These are phyloP conservation scores for Chaetomium globosum DNA, from an alignment of 2,329 filamentous ascomycete genomes.

Conservation along the genomic window DNA sequence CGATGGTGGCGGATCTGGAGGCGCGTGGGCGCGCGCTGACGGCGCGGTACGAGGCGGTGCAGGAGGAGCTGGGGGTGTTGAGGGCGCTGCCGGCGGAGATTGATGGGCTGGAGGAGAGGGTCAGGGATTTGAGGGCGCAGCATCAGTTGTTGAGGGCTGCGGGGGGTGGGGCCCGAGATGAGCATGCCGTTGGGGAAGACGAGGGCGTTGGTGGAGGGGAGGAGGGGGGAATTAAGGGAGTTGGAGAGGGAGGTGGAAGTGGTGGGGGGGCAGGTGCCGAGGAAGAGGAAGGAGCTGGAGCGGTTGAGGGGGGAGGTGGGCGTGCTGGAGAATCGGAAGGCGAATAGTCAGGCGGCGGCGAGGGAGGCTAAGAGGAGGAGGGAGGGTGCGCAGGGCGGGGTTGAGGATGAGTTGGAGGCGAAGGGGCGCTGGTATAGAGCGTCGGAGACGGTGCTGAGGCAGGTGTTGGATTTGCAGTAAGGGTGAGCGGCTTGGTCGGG, in stretches of 20 bases:
- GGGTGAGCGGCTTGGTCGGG: slow-evolving; percentile 34
- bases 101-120: slow-evolving; percentile 46
- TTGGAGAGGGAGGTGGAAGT: slow-evolving; percentile 66
- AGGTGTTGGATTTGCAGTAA: slow-evolving; percentile 62
- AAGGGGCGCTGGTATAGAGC: slow-evolving; percentile 74
- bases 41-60: slow-evolving; percentile 54
- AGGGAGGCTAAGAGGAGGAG: slow-evolving; percentile 69
- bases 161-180: slow-evolving; percentile 40
- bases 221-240: slow-evolving; percentile 55
- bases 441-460: slow-evolving; percentile 64
- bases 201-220: slow-evolving; percentile 54
- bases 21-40: slow-evolving; percentile 61
- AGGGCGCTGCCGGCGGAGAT: slow-evolving; percentile 57
- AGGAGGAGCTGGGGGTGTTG: slow-evolving; percentile 53
- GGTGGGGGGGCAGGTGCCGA: slow-evolving; percentile 63
- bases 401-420: slow-evolving; percentile 74
- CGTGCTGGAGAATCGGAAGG: slow-evolving; percentile 67
- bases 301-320: slow-evolving; percentile 68
- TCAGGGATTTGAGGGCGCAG: slow-evolving; percentile 40
- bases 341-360: slow-evolving; percentile 67
- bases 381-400: slow-evolving; percentile 65
- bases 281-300: slow-evolving; percentile 68
- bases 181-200: slow-evolving; percentile 63
- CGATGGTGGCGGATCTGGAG: slow-evolving; percentile 74
- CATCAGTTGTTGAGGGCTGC: slow-evolving; percentile 22